phyloP scores from a whole-genome alignment of 1,139 yeast genomes.

The Yamadazyma friedrichii region DNA sequence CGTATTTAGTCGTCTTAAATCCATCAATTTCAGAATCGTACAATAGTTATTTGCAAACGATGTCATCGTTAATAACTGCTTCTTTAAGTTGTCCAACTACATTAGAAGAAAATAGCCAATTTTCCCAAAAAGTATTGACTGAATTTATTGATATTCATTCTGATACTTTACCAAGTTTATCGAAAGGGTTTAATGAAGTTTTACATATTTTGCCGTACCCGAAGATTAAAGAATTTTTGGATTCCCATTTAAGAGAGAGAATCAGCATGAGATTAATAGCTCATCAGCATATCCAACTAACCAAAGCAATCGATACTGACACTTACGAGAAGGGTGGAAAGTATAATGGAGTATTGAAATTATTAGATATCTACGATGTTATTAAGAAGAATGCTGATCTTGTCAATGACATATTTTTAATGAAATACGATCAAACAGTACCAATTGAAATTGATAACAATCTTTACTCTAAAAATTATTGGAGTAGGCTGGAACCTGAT shows the following conservation, averaged over 20 bases:
- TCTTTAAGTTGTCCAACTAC: slow-evolving; percentile 40
- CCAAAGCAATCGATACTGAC: slow-evolving; percentile 32
- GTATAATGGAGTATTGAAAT: slow-evolving; percentile 69
- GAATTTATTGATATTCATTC: slow-evolving; percentile 72
- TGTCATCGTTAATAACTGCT: slow-evolving; percentile 57
- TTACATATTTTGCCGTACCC: slow-evolving; percentile 48
- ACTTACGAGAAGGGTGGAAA: slow-evolving; percentile 35
- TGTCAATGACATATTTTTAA: slow-evolving; percentile 76
- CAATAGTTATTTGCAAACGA: slow-evolving; percentile 66
- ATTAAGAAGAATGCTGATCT: slow-evolving; percentile 63
- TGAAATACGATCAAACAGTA: slow-evolving; percentile 78
- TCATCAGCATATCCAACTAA: slow-evolving; percentile 72
- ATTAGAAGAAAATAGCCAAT: slow-evolving; percentile 50
- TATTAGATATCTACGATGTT: slow-evolving; percentile 60
- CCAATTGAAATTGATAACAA: slow-evolving; percentile 54
- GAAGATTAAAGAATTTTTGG: slow-evolving; percentile 60
- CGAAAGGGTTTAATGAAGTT: slow-evolving; percentile 82
- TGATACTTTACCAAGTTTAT: slow-evolving; percentile 76
- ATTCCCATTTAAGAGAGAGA: slow-evolving; percentile 77
- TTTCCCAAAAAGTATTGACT: slow-evolving; percentile 49
- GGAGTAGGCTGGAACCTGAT: slow-evolving; percentile 33
- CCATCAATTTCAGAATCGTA: slow-evolving; percentile 88
- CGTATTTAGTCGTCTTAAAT: slow-evolving; percentile 80
- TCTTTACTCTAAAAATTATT: slow-evolving; percentile 30
- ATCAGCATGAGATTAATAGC: slow-evolving; percentile 83